Evolutionary conservation across 306 rosid genomes (phyloP).

Genomic region (Clitoria ternatea): DNA sequence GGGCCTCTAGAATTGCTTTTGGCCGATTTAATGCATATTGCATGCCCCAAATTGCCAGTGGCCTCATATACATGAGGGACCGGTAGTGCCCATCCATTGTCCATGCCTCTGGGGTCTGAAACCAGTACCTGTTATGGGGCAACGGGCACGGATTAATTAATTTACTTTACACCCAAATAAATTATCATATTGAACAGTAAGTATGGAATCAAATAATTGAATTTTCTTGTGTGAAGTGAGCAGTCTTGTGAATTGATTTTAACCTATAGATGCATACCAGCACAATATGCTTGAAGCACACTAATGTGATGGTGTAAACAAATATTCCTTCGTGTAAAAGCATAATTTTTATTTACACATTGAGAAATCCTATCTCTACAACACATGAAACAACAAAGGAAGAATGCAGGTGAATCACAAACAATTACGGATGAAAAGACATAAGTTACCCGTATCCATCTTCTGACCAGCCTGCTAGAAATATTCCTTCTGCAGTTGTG

Average conservation of each 20-base stretch:
- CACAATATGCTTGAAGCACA: conserved; percentile 3
- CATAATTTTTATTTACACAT: neutral
- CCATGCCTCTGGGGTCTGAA: conserved; percentile 97
- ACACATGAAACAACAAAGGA: neutral
- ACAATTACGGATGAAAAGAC: neutral
- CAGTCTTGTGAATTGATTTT: neutral
- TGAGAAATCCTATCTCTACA: neutral
- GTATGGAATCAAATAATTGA: neutral
- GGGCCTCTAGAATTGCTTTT: conserved; percentile 91
- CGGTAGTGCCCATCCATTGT: conserved; percentile 86
- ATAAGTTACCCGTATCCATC: conserved; percentile 88
- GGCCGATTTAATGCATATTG: conserved; percentile 77
- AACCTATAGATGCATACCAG: neutral
- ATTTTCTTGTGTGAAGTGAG: neutral
- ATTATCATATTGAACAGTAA: neutral
- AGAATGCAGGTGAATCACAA: neutral
- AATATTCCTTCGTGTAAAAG: neutral
- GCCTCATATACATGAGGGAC: conserved; percentile 93
- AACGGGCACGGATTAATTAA: neutral
- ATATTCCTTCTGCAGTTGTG: conserved; percentile 84
- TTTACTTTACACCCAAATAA: neutral
- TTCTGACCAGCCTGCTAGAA: conserved; percentile 93
- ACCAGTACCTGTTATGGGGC: conserved; percentile 59
- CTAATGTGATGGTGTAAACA: neutral
- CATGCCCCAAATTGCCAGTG: conserved; percentile 94